Evolutionary conservation across 148 eudicot genomes (phyloP).

Genomic region (Cornus kousa): DNA sequence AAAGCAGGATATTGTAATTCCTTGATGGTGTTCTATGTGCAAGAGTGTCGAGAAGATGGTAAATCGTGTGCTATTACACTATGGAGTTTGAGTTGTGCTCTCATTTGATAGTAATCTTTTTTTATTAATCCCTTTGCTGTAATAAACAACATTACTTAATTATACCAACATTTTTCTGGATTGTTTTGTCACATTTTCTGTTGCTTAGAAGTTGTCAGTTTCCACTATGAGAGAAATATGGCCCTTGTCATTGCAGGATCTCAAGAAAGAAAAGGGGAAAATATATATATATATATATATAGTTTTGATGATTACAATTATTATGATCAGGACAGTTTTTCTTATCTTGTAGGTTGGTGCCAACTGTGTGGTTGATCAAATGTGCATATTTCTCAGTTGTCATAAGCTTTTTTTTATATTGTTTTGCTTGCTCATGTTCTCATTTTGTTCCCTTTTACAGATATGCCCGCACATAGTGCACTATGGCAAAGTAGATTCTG

Average conservation of each 20-base stretch:
- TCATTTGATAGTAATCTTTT: background rate
- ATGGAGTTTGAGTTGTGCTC: background rate
- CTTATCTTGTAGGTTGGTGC: background rate
- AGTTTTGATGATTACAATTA: too few relatives aligned
- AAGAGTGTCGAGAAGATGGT: background rate
- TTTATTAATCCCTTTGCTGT: background rate
- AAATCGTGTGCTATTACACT: background rate
- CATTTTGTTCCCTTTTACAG: constrained; percentile 32
- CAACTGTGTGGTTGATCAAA: background rate
- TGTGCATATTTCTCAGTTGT: constrained; percentile 2
- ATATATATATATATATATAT: too few relatives aligned
- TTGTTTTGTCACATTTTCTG: background rate
- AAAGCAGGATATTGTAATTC: background rate
- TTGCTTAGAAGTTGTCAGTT: too few relatives aligned
- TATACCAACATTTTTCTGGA: background rate
- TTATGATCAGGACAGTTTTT: background rate
- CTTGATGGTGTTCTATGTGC: background rate
- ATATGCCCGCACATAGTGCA: constrained; percentile 78
- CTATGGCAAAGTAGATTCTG: constrained; percentile 75
- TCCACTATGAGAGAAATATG: too few relatives aligned
- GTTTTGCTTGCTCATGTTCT: background rate
- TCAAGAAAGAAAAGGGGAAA: too few relatives aligned
- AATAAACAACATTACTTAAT: background rate
- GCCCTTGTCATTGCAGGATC: too few relatives aligned
- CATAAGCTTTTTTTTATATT: background rate